phyloP scores from a whole-genome alignment of 2,329 filamentous ascomycete species.

The Clonostachys rosea region DNA sequence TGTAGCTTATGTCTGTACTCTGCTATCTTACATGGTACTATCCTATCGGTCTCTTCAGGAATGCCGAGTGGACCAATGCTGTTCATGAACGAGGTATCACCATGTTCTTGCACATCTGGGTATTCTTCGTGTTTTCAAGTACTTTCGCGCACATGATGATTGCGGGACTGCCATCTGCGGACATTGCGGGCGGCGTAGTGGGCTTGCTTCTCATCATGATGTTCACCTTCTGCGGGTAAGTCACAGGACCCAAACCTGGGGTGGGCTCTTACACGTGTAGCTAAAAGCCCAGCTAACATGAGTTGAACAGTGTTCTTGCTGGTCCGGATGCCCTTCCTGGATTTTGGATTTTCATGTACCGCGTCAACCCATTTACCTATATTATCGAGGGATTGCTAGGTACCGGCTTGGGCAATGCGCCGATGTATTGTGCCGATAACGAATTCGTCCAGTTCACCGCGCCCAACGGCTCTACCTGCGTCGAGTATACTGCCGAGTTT shows the following conservation, averaged over 20 bases:
- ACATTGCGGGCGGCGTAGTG: constrained; percentile 61
- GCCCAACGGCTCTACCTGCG: constrained; percentile 46
- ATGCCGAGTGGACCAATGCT: constrained; percentile 47
- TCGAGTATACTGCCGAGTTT: constrained; percentile 40
- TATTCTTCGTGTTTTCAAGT: constrained; percentile 61
- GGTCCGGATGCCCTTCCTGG: constrained; percentile 56
- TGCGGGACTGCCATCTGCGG: constrained; percentile 62
- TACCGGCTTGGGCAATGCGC: constrained; percentile 56
- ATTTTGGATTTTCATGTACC: constrained; percentile 78
- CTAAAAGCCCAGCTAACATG: background rate
- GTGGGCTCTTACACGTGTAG: too few relatives aligned
- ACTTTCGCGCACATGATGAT: constrained; percentile 72
- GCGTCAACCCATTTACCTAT: constrained; percentile 71
- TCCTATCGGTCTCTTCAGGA: constrained; percentile 58
- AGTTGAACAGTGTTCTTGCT: constrained; percentile 53
- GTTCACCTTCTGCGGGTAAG: constrained; percentile 40
- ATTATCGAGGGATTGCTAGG: constrained; percentile 63
- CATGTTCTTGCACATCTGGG: constrained; percentile 58
- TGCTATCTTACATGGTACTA: constrained; percentile 66
- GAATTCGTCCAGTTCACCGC: constrained; percentile 63
- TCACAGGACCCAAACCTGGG: background rate
- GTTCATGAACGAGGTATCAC: constrained; percentile 44
- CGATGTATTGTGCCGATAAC: constrained; percentile 55
- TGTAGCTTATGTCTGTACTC: constrained; percentile 36
- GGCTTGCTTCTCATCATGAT: constrained; percentile 55